Evolutionary conservation across 1,139 yeast species (phyloP).

Genomic region (Suhomyces chickasaworum): DNA sequence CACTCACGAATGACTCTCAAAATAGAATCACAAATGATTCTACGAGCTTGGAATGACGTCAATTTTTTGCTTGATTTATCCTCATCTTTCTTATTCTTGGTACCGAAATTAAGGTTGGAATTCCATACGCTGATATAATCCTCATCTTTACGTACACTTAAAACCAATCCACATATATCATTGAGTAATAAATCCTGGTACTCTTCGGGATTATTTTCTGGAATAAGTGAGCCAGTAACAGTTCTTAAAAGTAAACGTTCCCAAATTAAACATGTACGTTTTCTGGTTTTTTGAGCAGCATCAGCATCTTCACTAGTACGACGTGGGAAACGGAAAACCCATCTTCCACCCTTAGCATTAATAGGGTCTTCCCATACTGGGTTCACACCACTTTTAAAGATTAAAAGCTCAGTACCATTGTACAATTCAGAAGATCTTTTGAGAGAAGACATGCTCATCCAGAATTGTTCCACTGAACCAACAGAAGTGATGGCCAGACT

Average conservation of each 20-base stretch:
- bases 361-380: slow-evolving; percentile 77
- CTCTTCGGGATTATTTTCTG: slow-evolving; percentile 29
- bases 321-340: slow-evolving; percentile 58
- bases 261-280: slow-evolving; percentile 51
- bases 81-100: slow-evolving; percentile 25
- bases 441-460: slow-evolving; percentile 54
- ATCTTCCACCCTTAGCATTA: slow-evolving; percentile 64
- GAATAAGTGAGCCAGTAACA: slow-evolving; percentile 48
- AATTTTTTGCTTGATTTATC: slow-evolving; percentile 30
- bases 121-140: slow-evolving; percentile 59
- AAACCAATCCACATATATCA: slow-evolving; percentile 55
- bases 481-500: slow-evolving; percentile 27
- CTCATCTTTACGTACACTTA: slow-evolving; percentile 52
- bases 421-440: slow-evolving; percentile 51
- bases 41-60: slow-evolving; percentile 49
- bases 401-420: slow-evolving; percentile 58
- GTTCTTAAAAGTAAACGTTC: slow-evolving; percentile 51
- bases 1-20: slow-evolving; percentile 51
- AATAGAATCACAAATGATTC: slow-evolving; percentile 52
- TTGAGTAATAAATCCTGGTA: slow-evolving; percentile 39
- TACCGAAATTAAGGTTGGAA: slow-evolving; percentile 42
- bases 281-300: slow-evolving; percentile 28
- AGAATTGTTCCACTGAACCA: slow-evolving; percentile 63
- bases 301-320: slow-evolving; percentile 23
- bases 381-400: slow-evolving; percentile 63